phyloP scores from a whole-genome alignment of 768 basidiomycete species.

The Pleurotus platypus region DNA sequence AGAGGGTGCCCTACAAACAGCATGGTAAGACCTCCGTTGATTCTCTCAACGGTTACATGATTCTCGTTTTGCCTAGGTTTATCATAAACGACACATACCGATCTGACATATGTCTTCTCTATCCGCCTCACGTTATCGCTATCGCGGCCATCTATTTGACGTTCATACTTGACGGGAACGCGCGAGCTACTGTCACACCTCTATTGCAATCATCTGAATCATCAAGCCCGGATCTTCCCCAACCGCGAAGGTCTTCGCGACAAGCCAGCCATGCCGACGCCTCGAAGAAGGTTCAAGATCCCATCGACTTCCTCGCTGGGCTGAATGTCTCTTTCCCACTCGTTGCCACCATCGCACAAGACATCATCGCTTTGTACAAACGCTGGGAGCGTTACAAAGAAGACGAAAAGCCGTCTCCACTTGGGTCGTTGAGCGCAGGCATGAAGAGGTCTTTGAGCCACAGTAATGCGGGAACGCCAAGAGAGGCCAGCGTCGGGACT shows the following conservation, averaged over 20 bases:
- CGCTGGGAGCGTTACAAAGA: slow-evolving; percentile 86
- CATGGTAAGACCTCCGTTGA: slow-evolving; percentile 59
- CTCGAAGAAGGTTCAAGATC: slow-evolving; percentile 53
- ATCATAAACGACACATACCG: slow-evolving; percentile 96
- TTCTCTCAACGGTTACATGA: neutral
- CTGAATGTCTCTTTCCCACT: slow-evolving; percentile 83
- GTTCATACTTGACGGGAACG: slow-evolving; percentile 66
- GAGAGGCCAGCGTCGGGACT: slow-evolving; percentile 13
- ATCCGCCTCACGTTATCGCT: slow-evolving; percentile 94
- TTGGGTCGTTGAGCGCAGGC: neutral
- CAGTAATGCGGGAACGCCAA: slow-evolving; percentile 24
- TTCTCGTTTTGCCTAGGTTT: slow-evolving; percentile 53
- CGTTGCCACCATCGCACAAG: slow-evolving; percentile 82
- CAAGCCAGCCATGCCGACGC: slow-evolving; percentile 30
- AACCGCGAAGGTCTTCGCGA: slow-evolving; percentile 55
- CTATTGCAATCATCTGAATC: slow-evolving; percentile 31
- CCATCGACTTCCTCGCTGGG: slow-evolving; percentile 78
- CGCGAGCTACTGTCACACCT: slow-evolving; percentile 38
- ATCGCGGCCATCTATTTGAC: slow-evolving; percentile 90
- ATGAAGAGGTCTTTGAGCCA: slow-evolving; percentile 22
- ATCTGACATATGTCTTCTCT: slow-evolving; percentile 87
- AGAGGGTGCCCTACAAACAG: slow-evolving; percentile 79
- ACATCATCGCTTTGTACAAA: slow-evolving; percentile 86
- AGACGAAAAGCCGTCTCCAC: slow-evolving; percentile 25
- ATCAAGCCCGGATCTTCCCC: slow-evolving; percentile 20